Base-by-base conservation (phyloP, 148 eudicot genomes). In the Vaccinium macrocarpon region DNA sequence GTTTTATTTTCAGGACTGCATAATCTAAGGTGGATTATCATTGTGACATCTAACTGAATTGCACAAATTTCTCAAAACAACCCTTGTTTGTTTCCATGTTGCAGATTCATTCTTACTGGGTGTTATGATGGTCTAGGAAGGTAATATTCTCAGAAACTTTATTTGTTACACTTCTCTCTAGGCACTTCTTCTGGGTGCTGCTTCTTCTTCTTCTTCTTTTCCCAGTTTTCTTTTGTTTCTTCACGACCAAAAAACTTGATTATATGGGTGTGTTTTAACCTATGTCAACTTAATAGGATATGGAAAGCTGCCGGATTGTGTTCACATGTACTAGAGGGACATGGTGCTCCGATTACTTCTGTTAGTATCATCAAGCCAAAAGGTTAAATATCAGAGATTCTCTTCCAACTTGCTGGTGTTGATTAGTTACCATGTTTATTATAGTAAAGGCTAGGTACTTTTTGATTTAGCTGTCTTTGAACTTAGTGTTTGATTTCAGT, bases 81-180 rank as follows among this genome's bases (percentile, higher is more conserved):
- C 18, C 19, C 57, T 49, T 78, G 25, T 87, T 81, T 85, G 19
- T 84, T 68, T 19, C 84, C 55, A 12, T 50, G 25, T 84, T 51
- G 62, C 93, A 96, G 99, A 92, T 89, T 91, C 84, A 85, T 96
- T 85, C 85, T 95, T 87, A 96, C 99, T 3, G 99, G 99, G 80
- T 93, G 94, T 86, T 96, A 92, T 85, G 99, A 96, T 89, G 88
- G 92, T 78, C 86, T 90, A 66, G 99, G 92, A 92, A 96, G 99
- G 99, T 96, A 91, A 86, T 53, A 21, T 38, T n/a, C 50, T 15
- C 27, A 42, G 71, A 78, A 68, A 42, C 14, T 38, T 32, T 0
- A 23, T 53, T 16, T 29, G 15, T 71, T 71, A 11, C 46, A 14
- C 6, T 42, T 77, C 18, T 84, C n/a, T 62, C 74, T 72, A 81